Conservation (phyloP, 106 monocot genomes). For the Apostasia shenzhenica region DNA sequence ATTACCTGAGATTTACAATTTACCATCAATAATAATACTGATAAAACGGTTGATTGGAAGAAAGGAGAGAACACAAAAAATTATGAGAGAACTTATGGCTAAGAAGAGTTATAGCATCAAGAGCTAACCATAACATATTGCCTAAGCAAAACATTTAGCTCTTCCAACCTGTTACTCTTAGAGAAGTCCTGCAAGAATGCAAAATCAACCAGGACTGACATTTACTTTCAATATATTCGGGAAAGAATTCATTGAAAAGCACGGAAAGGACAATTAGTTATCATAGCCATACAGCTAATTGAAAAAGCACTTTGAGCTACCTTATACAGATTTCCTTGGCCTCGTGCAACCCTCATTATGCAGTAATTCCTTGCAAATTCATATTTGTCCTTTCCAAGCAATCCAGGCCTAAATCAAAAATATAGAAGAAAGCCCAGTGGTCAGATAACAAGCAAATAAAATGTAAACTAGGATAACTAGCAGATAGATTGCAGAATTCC, state of each 20-base stretch:
- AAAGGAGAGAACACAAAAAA: background rate
- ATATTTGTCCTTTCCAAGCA: slow-evolving; percentile 89
- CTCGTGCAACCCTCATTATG: slow-evolving; percentile 33
- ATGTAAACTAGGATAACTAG: background rate
- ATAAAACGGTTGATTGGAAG: no score
- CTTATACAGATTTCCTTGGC: slow-evolving; percentile 67
- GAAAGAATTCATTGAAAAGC: background rate
- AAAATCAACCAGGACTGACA: background rate
- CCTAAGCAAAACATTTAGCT: slow-evolving; percentile 81
- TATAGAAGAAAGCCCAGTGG: background rate
- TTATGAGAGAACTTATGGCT: background rate
- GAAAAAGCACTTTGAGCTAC: slow-evolving; percentile 12
- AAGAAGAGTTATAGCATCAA: slow-evolving; percentile 3
- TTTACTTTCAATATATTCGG: background rate
- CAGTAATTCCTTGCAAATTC: slow-evolving; percentile 96
- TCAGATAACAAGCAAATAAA: background rate
- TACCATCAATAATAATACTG: background rate
- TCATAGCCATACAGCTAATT: background rate
- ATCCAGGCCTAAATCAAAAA: slow-evolving; percentile 52
- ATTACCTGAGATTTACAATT: no score
- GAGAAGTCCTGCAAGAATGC: slow-evolving; percentile 75
- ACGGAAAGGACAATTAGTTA: background rate
- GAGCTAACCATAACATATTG: slow-evolving; percentile 80
- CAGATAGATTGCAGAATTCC: background rate
- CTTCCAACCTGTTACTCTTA: slow-evolving; percentile 79